Percentiles rank a stretch among this genome's conserved stretches.
These are phyloP conservation scores for Zygosaccharomyces sapae DNA, from an alignment of 1,139 yeast genomes.

Conservation along the genomic window DNA sequence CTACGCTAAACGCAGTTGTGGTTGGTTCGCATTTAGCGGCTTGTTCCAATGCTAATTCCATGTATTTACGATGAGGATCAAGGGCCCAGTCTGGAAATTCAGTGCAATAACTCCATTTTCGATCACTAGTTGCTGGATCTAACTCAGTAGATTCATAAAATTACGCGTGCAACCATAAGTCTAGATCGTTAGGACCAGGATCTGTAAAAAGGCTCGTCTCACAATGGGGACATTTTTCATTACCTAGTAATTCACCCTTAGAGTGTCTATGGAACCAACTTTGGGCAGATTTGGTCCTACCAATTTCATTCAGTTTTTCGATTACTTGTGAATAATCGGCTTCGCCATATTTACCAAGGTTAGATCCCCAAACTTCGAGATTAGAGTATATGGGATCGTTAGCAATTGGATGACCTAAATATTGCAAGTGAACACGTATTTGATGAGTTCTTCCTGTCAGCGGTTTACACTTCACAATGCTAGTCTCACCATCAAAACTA, in stretches of 20 bases:
- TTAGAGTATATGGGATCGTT: conserved; percentile 90
- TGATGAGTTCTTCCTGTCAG: conserved; percentile 93
- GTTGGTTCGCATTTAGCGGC: conserved; percentile 83
- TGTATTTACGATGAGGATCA: conserved; percentile 50
- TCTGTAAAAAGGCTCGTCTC: conserved; percentile 75
- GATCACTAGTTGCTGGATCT: conserved; percentile 34
- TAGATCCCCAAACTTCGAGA: conserved; percentile 69
- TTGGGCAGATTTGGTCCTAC: conserved; percentile 62
- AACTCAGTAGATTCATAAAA: conserved; percentile 54
- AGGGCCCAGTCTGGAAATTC: conserved; percentile 86
- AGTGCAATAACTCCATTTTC: conserved; percentile 71
- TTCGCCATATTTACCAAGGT: conserved; percentile 56
- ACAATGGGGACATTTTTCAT: conserved; percentile 61
- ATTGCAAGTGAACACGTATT: conserved; percentile 86
- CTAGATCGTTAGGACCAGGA: conserved; percentile 82
- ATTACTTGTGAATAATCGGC: conserved; percentile 48
- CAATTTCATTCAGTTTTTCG: conserved; percentile 53
- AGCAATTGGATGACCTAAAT: conserved; percentile 83
- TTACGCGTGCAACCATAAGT: conserved; percentile 86
- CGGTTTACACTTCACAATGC: conserved; percentile 81
- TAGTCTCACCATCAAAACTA: conserved; percentile 46
- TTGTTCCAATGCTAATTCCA: conserved; percentile 60
- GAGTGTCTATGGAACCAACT: conserved; percentile 59
- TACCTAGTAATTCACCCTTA: conserved; percentile 58
- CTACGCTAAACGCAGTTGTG: conserved; percentile 86